These are phyloP conservation scores for Aureobasidium sp. DNA, from an alignment of 2,329 filamentous ascomycete genomes.

Conservation along the genomic window DNA sequence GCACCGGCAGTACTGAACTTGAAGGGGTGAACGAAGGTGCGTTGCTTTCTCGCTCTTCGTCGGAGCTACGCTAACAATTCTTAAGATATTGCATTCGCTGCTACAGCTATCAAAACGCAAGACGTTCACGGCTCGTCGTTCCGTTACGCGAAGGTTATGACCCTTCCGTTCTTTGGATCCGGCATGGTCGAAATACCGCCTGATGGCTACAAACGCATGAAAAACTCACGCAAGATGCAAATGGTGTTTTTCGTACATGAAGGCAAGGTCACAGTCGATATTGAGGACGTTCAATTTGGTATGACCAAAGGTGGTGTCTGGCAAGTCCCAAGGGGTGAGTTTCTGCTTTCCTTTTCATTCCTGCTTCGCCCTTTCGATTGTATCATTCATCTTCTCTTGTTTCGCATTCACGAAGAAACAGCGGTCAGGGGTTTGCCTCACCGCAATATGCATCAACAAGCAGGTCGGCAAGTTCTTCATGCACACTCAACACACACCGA, in stretches of 20 bases:
- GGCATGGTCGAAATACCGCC: constrained; percentile 85
- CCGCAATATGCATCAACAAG: constrained; percentile 2
- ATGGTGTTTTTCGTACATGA: constrained; percentile 90
- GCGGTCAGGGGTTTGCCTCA: not conserved
- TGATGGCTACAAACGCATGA: constrained; percentile 74
- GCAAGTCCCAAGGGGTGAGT: constrained; percentile 88
- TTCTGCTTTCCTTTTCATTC: constrained; percentile 16
- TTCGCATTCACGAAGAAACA: not conserved
- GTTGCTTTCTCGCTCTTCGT: constrained; percentile 9
- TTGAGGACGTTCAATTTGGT: constrained; percentile 69
- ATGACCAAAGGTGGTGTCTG: constrained; percentile 84
- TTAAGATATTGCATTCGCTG: constrained; percentile 54
- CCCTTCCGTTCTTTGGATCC: constrained; percentile 76
- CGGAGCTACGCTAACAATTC: not conserved
- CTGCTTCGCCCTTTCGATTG: constrained; percentile 1
- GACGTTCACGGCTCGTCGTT: constrained; percentile 63
- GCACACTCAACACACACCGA: not conserved
- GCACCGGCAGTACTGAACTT: constrained; percentile 31
- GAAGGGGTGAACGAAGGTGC: constrained; percentile 32
- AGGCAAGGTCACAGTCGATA: constrained; percentile 72
- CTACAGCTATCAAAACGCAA: constrained; percentile 49
- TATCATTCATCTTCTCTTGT: not conserved
- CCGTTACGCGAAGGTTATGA: constrained; percentile 81
- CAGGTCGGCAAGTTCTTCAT: not conserved
- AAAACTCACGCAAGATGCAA: constrained; percentile 93